Conservation (phyloP, 23 red algal genomes). For the Gracilaria caudata region DNA sequence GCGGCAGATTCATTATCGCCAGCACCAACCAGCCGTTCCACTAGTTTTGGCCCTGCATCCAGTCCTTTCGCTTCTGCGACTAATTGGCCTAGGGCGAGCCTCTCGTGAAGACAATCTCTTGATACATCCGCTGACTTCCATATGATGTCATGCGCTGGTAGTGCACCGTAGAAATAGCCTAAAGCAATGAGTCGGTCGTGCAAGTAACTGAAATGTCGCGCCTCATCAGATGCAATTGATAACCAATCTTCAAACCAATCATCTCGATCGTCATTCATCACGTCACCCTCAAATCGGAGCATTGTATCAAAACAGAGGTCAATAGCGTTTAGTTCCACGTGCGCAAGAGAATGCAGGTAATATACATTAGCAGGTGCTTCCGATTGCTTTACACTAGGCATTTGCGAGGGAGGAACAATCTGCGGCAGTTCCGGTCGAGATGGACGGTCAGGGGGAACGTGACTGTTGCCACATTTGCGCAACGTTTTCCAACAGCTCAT, state of each 20-base stretch:
- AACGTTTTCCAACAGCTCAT: slow-evolving; percentile 11
- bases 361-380: slow-evolving; percentile 57
- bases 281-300: slow-evolving; percentile 48
- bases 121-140: slow-evolving; percentile 71
- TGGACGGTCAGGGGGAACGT: slow-evolving; percentile 23
- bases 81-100: slow-evolving; percentile 76
- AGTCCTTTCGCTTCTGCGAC: slow-evolving; percentile 77
- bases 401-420: slow-evolving; percentile 47
- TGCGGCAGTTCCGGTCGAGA: slow-evolving; percentile 33
- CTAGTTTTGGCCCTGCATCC: slow-evolving; percentile 78
- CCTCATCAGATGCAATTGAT: slow-evolving; percentile 73
- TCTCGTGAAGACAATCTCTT: slow-evolving; percentile 29
- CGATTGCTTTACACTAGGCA: slow-evolving; percentile 53
- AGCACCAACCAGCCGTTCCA: slow-evolving; percentile 37
- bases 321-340: slow-evolving; percentile 88
- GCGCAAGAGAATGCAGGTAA: slow-evolving; percentile 73
- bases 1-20: slow-evolving; percentile 61
- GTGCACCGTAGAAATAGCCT: slow-evolving; percentile 65
- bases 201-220: slow-evolving; percentile 72
- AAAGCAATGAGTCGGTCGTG: slow-evolving; percentile 53
- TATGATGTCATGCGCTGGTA: slow-evolving; percentile 77
- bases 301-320: slow-evolving; percentile 82
- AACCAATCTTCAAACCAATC: slow-evolving; percentile 72
- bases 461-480: not conserved
- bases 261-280: slow-evolving; percentile 1